phyloP scores from a whole-genome alignment of 2,329 filamentous ascomycete genomes.

The Lojkania enalia region DNA sequence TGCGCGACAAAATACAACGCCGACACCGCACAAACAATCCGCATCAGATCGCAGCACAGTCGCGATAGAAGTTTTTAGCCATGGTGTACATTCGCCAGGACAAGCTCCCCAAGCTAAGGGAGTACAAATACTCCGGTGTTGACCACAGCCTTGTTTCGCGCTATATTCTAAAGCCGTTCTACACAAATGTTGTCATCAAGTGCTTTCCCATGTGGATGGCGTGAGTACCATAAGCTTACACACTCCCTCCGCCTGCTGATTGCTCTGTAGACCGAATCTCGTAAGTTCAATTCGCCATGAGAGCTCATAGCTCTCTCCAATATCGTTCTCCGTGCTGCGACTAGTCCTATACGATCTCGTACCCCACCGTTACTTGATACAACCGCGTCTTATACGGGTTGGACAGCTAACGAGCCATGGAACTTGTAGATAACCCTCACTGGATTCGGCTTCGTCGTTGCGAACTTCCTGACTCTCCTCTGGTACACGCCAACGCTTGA shows the following conservation, averaged over 20 bases:
- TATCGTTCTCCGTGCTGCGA: not conserved
- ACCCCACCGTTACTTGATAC: no score
- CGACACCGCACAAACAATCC: not conserved
- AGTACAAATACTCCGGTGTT: slow-evolving; percentile 94
- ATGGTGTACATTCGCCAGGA: slow-evolving; percentile 98
- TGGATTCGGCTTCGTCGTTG: slow-evolving; percentile 85
- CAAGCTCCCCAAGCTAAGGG: slow-evolving; percentile 81
- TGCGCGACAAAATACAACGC: not conserved
- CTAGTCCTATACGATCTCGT: no score
- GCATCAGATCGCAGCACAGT: slow-evolving; percentile 4
- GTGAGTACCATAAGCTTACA: no score
- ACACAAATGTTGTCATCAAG: slow-evolving; percentile 90
- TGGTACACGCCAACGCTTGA: slow-evolving; percentile 97
- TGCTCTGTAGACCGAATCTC: slow-evolving; percentile 40
- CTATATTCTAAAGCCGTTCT: slow-evolving; percentile 97
- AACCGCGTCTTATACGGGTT: no score
- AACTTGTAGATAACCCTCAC: slow-evolving; percentile 73
- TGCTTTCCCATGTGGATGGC: slow-evolving; percentile 97
- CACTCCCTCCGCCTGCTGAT: no score
- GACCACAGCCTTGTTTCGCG: slow-evolving; percentile 88
- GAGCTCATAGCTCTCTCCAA: no score
- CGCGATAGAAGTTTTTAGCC: slow-evolving; percentile 23
- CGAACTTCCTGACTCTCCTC: slow-evolving; percentile 87
- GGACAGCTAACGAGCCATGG: no score
- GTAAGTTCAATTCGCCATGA: no score